Evolutionary conservation across 306 rosid species (phyloP).

Genomic region (Lathyrus aphaca): DNA sequence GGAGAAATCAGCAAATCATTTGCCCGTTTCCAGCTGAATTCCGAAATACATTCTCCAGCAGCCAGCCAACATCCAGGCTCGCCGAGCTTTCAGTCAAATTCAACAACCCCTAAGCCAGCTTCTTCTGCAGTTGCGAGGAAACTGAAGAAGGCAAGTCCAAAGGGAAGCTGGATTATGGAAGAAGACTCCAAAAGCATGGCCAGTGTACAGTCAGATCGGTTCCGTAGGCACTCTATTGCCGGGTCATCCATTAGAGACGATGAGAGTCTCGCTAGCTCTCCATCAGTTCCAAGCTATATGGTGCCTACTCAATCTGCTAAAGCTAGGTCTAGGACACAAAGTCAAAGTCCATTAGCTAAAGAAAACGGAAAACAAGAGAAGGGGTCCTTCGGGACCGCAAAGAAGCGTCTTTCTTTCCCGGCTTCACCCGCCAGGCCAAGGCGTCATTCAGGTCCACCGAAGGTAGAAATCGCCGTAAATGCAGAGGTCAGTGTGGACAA

Average conservation of each 20-base stretch:
- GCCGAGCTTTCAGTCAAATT: constrained; percentile 55
- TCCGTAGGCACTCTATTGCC: constrained; percentile 81
- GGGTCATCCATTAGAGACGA: constrained; percentile 73
- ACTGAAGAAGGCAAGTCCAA: constrained; percentile 73
- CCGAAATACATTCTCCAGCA: constrained; percentile 78
- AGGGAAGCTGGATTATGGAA: constrained; percentile 55
- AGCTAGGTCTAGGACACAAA: constrained; percentile 79
- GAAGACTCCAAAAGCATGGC: constrained; percentile 71
- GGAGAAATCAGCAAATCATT: constrained; percentile 94
- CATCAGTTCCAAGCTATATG: constrained; percentile 83
- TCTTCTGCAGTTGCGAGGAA: constrained; percentile 47
- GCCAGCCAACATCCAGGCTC: constrained; percentile 67
- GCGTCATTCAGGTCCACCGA: constrained; percentile 81
- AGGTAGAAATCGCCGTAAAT: constrained; percentile 61
- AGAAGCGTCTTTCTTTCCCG: constrained; percentile 79
- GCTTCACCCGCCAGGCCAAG: constrained; percentile 75
- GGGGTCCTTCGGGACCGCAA: constrained; percentile 62
- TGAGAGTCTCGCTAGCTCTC: constrained; percentile 78
- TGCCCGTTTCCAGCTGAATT: constrained; percentile 84
- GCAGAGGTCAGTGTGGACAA: constrained; percentile 51
- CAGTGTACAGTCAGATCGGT: constrained; percentile 70
- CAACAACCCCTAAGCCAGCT: constrained; percentile 74
- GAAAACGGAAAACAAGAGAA: constrained; percentile 66
- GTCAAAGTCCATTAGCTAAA: constrained; percentile 69
- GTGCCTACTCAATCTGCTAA: constrained; percentile 82